Evolutionary conservation across 129 eudicot species (phyloP).

Genomic region (Flaveria linearis): DNA sequence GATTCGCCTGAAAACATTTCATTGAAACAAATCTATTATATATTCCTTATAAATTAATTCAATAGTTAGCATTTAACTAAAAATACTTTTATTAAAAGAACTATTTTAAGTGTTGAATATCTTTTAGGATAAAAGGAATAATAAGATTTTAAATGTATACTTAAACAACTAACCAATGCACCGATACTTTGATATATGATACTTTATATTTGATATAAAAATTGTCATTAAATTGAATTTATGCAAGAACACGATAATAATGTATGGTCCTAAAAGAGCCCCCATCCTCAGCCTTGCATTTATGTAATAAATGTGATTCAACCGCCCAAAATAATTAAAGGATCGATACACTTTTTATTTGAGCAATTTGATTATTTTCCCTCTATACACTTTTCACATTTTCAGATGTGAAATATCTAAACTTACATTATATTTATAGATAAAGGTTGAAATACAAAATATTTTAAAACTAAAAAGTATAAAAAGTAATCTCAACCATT

Average conservation of each 20-base stretch:
- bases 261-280: neutral
- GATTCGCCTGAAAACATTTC: too few species aligned
- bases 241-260: neutral
- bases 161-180: neutral
- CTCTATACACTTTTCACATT: too few species aligned
- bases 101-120: neutral
- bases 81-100: neutral
- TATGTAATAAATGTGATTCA: slow-evolving; percentile 21
- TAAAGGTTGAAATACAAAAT: too few species aligned
- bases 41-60: too few species aligned
- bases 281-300: slow-evolving; percentile 1
- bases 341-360: slow-evolving; percentile 5
- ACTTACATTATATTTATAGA: too few species aligned
- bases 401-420: too few species aligned
- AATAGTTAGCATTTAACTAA: neutral
- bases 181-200: neutral
- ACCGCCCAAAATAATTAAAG: slow-evolving; percentile 21
- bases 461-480: too few species aligned
- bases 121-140: neutral
- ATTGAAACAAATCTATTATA: too few species aligned
- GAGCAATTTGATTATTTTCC: neutral
- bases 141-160: neutral
- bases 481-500: too few species aligned
- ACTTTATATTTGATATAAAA: neutral
- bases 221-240: neutral